Evolutionary conservation across 2,329 filamentous ascomycete genomes (phyloP).

Genomic region (Rhynchosporium agropyri): DNA sequence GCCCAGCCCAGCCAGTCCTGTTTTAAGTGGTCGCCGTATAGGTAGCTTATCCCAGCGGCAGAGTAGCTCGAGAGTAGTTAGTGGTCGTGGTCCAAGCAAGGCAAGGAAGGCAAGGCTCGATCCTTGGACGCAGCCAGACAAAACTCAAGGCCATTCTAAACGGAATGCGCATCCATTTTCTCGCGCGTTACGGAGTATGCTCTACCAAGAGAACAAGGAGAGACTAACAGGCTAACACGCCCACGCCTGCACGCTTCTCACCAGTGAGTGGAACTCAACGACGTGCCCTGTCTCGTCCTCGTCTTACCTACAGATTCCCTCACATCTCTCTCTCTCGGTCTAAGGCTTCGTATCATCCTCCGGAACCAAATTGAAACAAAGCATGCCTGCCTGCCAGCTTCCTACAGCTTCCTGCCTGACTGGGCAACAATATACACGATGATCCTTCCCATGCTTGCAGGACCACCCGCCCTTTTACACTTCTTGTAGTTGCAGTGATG

Average conservation of each 20-base stretch:
- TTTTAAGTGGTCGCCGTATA: no score
- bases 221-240: constrained; percentile 16
- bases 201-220: constrained; percentile 23
- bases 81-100: constrained; percentile 9
- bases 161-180: constrained; percentile 36
- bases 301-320: not conserved
- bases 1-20: constrained; percentile 4
- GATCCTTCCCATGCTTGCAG: constrained; percentile 11
- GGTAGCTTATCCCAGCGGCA: not conserved
- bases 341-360: constrained; percentile 9
- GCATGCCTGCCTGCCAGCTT: constrained; percentile 15
- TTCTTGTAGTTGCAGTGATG: constrained; percentile 19
- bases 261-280: no score
- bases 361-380: constrained; percentile 13
- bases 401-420: constrained; percentile 3
- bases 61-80: not conserved
- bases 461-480: not conserved
- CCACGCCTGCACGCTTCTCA: not conserved
- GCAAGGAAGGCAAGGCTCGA: constrained; percentile 28
- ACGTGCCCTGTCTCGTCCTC: no score
- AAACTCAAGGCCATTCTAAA: constrained; percentile 24
- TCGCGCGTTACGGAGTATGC: constrained; percentile 18
- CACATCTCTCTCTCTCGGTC: not conserved
- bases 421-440: not conserved
- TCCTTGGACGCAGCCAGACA: constrained; percentile 12